Evolutionary conservation across 495 filamentous ascomycete species (phyloP), one percentile per base, ranked within the genome.

Genomic region (Xeromyces bisporus): DNA sequence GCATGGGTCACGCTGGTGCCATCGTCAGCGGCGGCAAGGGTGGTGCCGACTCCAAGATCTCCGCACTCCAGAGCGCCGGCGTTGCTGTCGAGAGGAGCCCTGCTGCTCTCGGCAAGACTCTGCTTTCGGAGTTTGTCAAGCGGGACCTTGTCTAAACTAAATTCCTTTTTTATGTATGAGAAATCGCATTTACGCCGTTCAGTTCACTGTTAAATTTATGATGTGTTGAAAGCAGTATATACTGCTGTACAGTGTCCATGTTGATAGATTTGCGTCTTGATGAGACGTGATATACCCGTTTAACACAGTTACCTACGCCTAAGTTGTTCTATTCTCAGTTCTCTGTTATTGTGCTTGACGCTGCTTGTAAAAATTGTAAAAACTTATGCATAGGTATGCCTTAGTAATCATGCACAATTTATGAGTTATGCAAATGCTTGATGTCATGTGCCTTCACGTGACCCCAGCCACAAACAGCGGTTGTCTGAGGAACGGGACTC

Each of bases 1-100:
- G 89, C 50, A 99, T 96, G 89, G 89, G 89, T 41, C 89, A 99
- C 66, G 89, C 89, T 43, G 89, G 77, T 58, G 89, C 89, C 46
- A 99, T 99, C 51, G 86, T 99, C 29, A 80, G 80, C 43, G 89
- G 89, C 44, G 89, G 89, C 36, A 94, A 93, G 73, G 89, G 89
- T 49, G 89, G 80, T 50, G 89, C 89, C 32, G 80, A 94, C 60
- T 91, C 82, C 39, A 99, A 99, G 75, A 99, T 99, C 58, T 59
- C 71, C 44, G 89, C 89, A 35, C 73, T 99, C 20, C 80, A 96
- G 63, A 69, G 69, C 40, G 91, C 91, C 31, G 89, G 89, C 51
- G 89, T 94, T 36, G 67, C 93, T 47, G 89, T 99, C 23, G 89
- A 96, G 74, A 73, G 89, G 50, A 92, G 83, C 50, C 89, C 89